Evolutionary conservation across 176 grass and related monocot species (phyloP).

Genomic region (Chrysopogon serrulatus): DNA sequence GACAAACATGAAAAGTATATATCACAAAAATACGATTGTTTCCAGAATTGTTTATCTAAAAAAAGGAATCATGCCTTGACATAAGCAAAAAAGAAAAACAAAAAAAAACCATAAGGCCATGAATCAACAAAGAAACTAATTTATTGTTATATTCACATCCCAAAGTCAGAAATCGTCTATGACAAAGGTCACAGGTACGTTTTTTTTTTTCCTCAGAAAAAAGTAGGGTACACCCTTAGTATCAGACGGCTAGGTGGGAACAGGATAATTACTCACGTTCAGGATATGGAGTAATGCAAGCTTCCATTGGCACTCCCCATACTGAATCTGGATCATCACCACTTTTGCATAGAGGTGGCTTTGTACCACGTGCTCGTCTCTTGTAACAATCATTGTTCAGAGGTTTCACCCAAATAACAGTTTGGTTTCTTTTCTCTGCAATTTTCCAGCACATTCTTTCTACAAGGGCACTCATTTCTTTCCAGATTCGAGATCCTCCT

Average conservation of each 20-base stretch:
- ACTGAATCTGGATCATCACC: conserved; percentile 84
- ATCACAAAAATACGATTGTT: background rate
- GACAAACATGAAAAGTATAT: background rate
- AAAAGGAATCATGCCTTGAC: background rate
- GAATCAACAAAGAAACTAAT: conserved; percentile 1
- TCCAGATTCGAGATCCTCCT: conserved; percentile 97
- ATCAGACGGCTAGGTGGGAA: conserved; percentile 6
- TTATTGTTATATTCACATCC: background rate
- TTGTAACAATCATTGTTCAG: conserved; percentile 96
- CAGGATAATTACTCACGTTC: conserved; percentile 60
- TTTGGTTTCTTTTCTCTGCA: conserved; percentile 91
- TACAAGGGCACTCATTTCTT: conserved; percentile 90
- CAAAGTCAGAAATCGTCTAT: background rate
- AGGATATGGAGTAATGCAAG: conserved; percentile 85
- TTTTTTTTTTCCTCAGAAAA: background rate
- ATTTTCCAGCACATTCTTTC: conserved; percentile 99
- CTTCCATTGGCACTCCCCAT: conserved; percentile 87
- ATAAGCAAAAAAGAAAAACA: background rate
- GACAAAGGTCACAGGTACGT: background rate
- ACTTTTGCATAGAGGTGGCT: conserved; percentile 81
- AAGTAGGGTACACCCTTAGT: background rate
- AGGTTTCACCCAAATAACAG: conserved; percentile 99
- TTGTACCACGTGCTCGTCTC: conserved; percentile 61
- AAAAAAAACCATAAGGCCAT: background rate
- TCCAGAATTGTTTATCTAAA: background rate